Evolutionary conservation across 805 yeast genomes (phyloP).

Genomic region (Maudiozyma pseudohumilis): DNA sequence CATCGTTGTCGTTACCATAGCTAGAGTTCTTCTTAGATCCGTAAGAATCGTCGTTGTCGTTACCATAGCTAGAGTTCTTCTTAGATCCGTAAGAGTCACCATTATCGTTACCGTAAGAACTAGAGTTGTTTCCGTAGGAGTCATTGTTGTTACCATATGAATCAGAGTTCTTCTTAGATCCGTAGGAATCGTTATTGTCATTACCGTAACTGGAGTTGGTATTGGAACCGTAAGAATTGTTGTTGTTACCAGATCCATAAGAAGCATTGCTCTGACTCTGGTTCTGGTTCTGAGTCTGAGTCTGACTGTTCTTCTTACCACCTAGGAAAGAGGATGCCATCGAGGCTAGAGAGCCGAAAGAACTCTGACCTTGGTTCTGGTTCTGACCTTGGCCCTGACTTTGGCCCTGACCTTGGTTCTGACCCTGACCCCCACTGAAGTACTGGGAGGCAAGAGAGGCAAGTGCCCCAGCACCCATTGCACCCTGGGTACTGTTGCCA

Average conservation of each 20-base stretch:
- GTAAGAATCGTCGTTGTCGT: not conserved
- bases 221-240: not conserved
- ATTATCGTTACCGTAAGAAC: not conserved
- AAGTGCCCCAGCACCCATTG: constrained; percentile 16
- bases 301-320: not conserved
- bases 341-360: constrained; percentile 11
- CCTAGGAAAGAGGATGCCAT: constrained; percentile 9
- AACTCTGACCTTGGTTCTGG: constrained; percentile 3
- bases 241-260: not conserved
- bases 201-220: not conserved
- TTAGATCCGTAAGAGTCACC: not conserved
- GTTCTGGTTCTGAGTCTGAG: constrained; percentile 4
- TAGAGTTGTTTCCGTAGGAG: not conserved
- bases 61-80: not conserved
- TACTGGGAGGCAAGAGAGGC: constrained; percentile 22
- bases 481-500: constrained; percentile 6
- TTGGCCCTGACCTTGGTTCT: not conserved
- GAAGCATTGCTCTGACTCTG: not conserved
- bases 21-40: too few relatives aligned
- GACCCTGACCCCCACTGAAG: constrained; percentile 8
- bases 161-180: not conserved
- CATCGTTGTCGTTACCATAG: not conserved
- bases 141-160: not conserved
- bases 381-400: constrained; percentile 1
- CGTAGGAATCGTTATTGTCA: not conserved